Conservation (phyloP, 2,329 filamentous ascomycete genomes). For the Talaromyces verruculosus region DNA sequence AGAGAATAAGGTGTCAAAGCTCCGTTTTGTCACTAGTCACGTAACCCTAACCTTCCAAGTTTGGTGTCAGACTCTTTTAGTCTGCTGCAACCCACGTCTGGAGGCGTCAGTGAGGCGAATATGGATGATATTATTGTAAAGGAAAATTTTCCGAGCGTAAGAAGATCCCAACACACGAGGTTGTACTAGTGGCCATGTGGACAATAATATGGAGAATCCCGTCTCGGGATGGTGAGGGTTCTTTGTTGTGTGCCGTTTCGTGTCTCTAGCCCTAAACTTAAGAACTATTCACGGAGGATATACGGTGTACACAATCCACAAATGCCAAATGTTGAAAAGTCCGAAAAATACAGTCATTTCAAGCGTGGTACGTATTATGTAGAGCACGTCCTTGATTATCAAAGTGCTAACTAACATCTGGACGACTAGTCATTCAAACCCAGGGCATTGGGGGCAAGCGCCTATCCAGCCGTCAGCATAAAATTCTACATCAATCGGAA, state of each 20-base stretch:
- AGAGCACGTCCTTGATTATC: not conserved
- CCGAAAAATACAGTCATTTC: not conserved
- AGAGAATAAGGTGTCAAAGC: not conserved
- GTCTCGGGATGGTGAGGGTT: not conserved
- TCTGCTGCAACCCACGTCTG: not conserved
- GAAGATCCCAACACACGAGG: not conserved
- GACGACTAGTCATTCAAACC: not conserved
- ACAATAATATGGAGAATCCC: not conserved
- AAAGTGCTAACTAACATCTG: not conserved
- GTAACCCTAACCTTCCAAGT: not conserved
- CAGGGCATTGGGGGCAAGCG: constrained; percentile 2
- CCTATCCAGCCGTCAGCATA: constrained; percentile 3
- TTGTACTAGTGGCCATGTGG: not conserved
- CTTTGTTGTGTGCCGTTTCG: not conserved
- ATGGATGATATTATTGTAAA: not conserved
- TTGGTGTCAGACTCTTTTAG: constrained; percentile 1
- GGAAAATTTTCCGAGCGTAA: not conserved
- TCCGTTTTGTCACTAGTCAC: not conserved
- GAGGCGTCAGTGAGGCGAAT: not conserved
- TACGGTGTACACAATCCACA: not conserved
- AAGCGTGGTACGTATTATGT: not conserved
- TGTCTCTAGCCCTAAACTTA: not conserved
- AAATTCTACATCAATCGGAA: not conserved
- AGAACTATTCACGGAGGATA: not conserved
- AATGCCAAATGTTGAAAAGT: not conserved